Percentiles rank a stretch among this genome's conserved stretches.
phyloP scores from a whole-genome alignment of 768 basidiomycete species.

The Termitomyces eurrhizus region DNA sequence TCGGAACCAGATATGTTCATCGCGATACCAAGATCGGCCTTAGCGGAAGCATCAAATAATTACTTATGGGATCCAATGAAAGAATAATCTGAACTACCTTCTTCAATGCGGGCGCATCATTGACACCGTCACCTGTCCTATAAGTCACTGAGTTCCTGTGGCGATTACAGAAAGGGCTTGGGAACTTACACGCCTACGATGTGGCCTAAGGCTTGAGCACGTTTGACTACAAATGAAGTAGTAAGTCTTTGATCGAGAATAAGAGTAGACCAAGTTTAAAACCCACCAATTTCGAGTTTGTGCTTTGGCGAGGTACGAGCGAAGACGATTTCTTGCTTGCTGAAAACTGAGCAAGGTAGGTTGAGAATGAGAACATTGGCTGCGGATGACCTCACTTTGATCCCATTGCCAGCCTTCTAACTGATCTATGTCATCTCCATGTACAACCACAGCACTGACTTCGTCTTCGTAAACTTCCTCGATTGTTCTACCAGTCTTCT shows the following conservation, averaged over 20 bases:
- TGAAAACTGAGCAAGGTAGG: constrained; percentile 43
- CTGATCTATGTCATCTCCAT: constrained; percentile 63
- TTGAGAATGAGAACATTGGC: constrained; percentile 1
- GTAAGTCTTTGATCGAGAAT: background rate
- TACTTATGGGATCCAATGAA: background rate
- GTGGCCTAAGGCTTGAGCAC: constrained; percentile 65
- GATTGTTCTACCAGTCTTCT: constrained; percentile 47
- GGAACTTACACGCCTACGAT: constrained; percentile 64
- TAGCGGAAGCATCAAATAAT: background rate
- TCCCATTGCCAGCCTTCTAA: constrained; percentile 75
- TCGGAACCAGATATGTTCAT: constrained; percentile 77
- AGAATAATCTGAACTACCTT: constrained; percentile 29
- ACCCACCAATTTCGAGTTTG: constrained; percentile 66
- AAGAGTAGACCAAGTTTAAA: background rate
- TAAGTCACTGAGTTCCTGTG: background rate
- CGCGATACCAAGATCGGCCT: constrained; percentile 68
- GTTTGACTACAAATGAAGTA: constrained; percentile 45
- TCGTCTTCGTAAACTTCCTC: constrained; percentile 68
- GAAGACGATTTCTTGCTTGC: constrained; percentile 67
- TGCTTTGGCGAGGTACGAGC: constrained; percentile 71
- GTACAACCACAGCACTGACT: constrained; percentile 60
- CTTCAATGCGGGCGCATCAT: constrained; percentile 68
- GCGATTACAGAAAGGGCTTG: background rate
- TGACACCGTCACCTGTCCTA: constrained; percentile 71
- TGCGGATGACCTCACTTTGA: constrained; percentile 43